Conservation (phyloP, 176 grass and related monocot species). For the maize (Zea mays) region DNA sequence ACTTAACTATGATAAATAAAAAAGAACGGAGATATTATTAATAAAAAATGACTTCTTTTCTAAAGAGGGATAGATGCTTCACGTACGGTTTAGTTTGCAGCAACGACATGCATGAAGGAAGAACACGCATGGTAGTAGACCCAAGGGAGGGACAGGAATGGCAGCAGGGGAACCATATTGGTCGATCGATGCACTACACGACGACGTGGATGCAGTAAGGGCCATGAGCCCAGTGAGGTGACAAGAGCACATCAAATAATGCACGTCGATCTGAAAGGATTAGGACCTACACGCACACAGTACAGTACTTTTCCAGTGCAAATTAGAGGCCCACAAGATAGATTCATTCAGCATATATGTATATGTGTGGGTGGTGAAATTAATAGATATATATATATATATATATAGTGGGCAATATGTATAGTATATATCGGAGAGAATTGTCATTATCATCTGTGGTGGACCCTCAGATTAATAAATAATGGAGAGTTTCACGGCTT, state of each 20-base stretch:
- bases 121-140: not conserved
- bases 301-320: not conserved
- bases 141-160: not conserved
- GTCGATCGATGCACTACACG: no score
- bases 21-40: no score
- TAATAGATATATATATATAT: no score
- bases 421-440: not conserved
- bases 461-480: no score
- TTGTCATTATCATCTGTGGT: no score
- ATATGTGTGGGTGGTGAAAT: not conserved
- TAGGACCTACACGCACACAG: not conserved
- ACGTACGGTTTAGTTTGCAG: no score
- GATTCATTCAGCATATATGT: not conserved
- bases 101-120: no score
- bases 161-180: not conserved
- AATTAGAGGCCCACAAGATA: not conserved
- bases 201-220: not conserved
- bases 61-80: no score
- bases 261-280: not conserved
- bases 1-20: no score
- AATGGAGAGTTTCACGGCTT: no score
- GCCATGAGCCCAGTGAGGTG: constrained; percentile 12
- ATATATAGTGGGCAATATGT: not conserved
- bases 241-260: constrained; percentile 7
- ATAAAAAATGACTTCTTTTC: no score